Evolutionary conservation across 331 rosid genomes (phyloP).

Genomic region (Acacia pycnantha): DNA sequence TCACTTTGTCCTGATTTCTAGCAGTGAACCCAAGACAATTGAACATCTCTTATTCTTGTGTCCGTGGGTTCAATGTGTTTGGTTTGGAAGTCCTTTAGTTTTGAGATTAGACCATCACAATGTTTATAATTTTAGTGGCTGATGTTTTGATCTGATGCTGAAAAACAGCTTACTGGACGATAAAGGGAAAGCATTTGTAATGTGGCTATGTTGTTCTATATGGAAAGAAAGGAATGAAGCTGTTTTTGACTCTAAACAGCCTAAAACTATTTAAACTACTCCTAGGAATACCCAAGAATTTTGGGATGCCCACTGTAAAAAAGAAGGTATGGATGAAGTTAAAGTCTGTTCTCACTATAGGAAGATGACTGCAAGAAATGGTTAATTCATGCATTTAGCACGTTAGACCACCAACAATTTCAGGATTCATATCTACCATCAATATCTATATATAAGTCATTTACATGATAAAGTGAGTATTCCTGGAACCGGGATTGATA

Average conservation of each 20-base stretch:
- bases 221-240: background rate
- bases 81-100: background rate
- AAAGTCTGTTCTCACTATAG: background rate
- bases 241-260: background rate
- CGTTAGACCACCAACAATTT: background rate
- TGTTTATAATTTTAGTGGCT: background rate
- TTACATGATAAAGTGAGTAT: background rate
- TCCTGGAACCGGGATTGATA: background rate
- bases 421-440: background rate
- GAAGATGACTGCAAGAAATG: background rate
- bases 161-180: too few relatives aligned
- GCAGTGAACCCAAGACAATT: background rate
- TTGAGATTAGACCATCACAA: background rate
- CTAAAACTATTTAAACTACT: background rate
- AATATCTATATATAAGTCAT: background rate
- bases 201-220: too few relatives aligned
- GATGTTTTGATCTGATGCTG: background rate
- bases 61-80: background rate
- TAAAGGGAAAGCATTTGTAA: too few relatives aligned
- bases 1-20: too few relatives aligned
- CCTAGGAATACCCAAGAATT: background rate
- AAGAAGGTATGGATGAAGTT: background rate
- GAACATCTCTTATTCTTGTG: background rate
- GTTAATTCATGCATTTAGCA: background rate
- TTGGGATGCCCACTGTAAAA: background rate